These are phyloP conservation scores for Novymonas esmeraldas DNA, from an alignment of 208 protist species.

Conservation along the genomic window DNA sequence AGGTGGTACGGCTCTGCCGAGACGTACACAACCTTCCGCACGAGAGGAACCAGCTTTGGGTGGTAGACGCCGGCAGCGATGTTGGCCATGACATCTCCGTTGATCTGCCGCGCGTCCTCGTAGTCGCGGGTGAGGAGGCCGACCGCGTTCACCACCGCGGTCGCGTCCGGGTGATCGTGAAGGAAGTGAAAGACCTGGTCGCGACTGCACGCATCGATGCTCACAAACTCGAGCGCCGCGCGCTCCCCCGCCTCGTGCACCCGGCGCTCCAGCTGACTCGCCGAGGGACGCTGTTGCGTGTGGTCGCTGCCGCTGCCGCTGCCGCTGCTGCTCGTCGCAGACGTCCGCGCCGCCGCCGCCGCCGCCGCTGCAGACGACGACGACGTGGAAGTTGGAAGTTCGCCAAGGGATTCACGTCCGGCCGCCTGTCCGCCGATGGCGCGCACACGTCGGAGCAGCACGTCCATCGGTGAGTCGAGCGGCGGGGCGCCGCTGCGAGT, in stretches of 20 bases:
- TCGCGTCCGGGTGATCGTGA: conserved; percentile 78
- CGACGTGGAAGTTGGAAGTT: neutral
- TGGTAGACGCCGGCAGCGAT: conserved; percentile 73
- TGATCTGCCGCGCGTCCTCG: conserved; percentile 59
- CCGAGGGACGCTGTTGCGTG: conserved; percentile 3
- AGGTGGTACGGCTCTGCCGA: conserved; percentile 67
- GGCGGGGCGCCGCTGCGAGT: conserved; percentile 58
- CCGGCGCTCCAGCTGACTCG: conserved; percentile 24
- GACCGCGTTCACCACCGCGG: conserved; percentile 71
- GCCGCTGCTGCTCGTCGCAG: neutral
- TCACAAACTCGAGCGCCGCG: conserved; percentile 68
- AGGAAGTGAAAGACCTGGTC: conserved; percentile 76
- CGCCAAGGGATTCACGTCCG: conserved; percentile 28
- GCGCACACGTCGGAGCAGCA: conserved; percentile 38
- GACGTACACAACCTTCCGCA: conserved; percentile 72
- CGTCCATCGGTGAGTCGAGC: conserved; percentile 41
- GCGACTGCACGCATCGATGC: conserved; percentile 64
- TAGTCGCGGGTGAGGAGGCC: conserved; percentile 71
- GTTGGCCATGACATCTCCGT: conserved; percentile 82
- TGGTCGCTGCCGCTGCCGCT: neutral
- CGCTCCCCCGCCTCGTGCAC: conserved; percentile 25
- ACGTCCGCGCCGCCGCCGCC: conserved; percentile 1
- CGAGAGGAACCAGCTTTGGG: conserved; percentile 37
- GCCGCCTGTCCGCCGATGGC: conserved; percentile 45
- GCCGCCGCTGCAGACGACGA: neutral